Percentiles rank a stretch among this genome's conserved stretches.
phyloP scores from a whole-genome alignment of 257 asterid genomes.

The Solanum arcanum region DNA sequence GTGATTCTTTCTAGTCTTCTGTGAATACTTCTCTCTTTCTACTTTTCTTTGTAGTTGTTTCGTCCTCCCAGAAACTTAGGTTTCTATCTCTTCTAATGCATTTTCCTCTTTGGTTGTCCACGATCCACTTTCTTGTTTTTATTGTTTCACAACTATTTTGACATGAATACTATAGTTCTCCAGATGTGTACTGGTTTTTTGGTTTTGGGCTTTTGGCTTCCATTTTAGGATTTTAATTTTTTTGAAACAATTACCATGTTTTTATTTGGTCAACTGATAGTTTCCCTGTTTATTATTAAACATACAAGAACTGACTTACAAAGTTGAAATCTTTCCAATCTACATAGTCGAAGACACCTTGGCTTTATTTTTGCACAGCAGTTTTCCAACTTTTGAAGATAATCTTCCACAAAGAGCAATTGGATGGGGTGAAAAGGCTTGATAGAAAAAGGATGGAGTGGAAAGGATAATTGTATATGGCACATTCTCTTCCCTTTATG shows the following conservation, averaged over 20 bases:
- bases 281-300: background rate
- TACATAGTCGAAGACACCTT: background rate
- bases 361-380: background rate
- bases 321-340: background rate
- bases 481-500: background rate
- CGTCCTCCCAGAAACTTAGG: background rate
- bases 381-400: background rate
- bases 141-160: background rate
- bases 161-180: background rate
- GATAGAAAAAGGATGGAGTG: background rate
- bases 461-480: background rate
- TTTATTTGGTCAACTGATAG: background rate
- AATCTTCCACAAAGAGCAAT: background rate
- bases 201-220: background rate
- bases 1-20: background rate
- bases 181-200: background rate
- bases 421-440: background rate
- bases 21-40: background rate
- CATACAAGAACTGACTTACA: background rate
- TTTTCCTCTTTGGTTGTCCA: background rate
- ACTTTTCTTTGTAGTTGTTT: background rate
- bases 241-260: background rate
- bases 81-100: background rate
- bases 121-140: background rate
- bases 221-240: background rate